phyloP scores from a whole-genome alignment of 352 stramenopile genomes.

The Pythium pyrilobum region DNA sequence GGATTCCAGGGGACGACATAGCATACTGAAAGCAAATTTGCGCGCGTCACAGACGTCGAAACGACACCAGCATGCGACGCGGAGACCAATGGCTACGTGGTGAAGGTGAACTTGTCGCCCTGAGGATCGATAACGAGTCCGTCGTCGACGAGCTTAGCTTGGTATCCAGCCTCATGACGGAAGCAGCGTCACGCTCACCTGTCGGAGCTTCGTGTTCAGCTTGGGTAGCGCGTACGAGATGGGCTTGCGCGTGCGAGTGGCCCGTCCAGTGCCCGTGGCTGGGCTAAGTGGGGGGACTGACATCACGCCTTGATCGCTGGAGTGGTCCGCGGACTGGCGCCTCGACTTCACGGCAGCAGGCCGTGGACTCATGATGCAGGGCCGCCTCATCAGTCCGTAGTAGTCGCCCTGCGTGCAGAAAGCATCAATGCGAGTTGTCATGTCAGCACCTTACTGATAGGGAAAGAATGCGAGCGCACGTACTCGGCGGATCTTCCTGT shows the following conservation, averaged over 20 bases:
- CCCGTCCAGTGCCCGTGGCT: constrained; percentile 11
- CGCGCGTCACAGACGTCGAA: constrained; percentile 11
- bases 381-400: constrained; percentile 46
- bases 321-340: constrained; percentile 4
- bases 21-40: constrained; percentile 2
- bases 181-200: constrained; percentile 33
- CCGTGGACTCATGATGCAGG: constrained; percentile 12
- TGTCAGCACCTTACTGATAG: not conserved
- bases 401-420: constrained; percentile 42
- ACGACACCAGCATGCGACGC: not conserved
- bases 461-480: not conserved
- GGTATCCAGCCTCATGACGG: too few relatives aligned
- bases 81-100: constrained; percentile 21
- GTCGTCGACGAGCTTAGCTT: not conserved
- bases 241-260: constrained; percentile 23
- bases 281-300: constrained; percentile 12
- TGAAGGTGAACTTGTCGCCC: constrained; percentile 80
- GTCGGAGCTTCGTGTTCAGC: constrained; percentile 74
- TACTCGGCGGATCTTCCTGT: constrained; percentile 57
- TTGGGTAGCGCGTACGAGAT: constrained; percentile 71
- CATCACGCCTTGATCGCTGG: not conserved
- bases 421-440: not conserved
- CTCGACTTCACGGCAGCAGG: constrained; percentile 16
- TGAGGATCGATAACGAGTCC: constrained; percentile 10
- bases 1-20: too few relatives aligned